Base-by-base conservation (phyloP, 768 basidiomycete species). In the Tricholoma furcatifolium region DNA sequence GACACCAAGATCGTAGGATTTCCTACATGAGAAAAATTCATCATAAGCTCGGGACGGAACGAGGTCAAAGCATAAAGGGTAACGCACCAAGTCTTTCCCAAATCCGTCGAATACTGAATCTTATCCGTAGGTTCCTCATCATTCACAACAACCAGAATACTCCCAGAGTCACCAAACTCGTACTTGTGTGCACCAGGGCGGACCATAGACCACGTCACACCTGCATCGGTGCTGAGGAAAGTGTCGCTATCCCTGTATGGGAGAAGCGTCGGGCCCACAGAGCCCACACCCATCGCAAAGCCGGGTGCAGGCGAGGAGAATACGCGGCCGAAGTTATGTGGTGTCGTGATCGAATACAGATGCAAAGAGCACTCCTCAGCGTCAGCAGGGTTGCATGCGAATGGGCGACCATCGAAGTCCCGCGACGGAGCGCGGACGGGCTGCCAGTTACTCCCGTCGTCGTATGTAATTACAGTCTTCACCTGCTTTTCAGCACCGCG, bases 271-370 rank as follows among this genome's bases (percentile, higher is more conserved):
- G 77, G 70, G 2, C 96, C 94, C 32, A 97, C 79, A 0, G 84
- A 89, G 6, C 97, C 97, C 2, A 98, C 93, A n/a, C 91, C 96
- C 91, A 99, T 96, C 24, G 92, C 87, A 54, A 93, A 80, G 0
- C 97, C 96, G 0, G 96, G 96, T 0, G 95, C 96, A 5, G 92
- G 87, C 0, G 93, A 94, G 1, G 93, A 96, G 71, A 98, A 98
- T 27, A 98, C 80, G 15, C 91, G 87, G 0, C 97, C 96, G 62
- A 87, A 91, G 69, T 98, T 99, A 71, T 96, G 96, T 1, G 92
- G 87, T 7, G 81, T 75, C 0, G 95, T 95, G 20, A 98, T 93
- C 6, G 95, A 97, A 68, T 97, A 88, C 11, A 99, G 72, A 66
- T 99, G 95, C 0, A 98, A 76, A 0, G 91, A 85, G 67, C 96